phyloP scores from a whole-genome alignment of 768 basidiomycete genomes.

The Trametes sanguinea region DNA sequence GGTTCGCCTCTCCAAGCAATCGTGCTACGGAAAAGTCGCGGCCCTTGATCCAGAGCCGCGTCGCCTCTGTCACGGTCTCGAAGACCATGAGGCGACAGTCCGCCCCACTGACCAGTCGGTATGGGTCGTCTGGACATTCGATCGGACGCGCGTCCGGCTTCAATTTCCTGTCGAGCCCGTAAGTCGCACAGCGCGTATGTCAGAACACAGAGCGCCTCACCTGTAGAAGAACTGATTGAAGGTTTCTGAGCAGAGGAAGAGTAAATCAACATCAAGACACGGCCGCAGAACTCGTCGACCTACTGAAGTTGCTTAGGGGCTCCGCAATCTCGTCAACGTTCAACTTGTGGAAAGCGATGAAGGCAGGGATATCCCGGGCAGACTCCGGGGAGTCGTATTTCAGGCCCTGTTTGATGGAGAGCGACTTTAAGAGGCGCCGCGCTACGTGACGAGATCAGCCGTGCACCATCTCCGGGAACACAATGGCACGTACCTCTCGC shows the following conservation, averaged over 20 bases:
- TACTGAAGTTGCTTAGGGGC: slow-evolving; percentile 82
- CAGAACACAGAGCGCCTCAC: neutral
- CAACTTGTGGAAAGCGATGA: slow-evolving; percentile 89
- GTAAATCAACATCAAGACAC: neutral
- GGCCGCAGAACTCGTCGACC: slow-evolving; percentile 31
- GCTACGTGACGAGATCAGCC: slow-evolving; percentile 42
- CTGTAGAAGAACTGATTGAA: slow-evolving; percentile 92
- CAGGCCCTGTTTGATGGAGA: slow-evolving; percentile 91
- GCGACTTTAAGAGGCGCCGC: slow-evolving; percentile 79
- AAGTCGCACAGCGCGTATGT: neutral
- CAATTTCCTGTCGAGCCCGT: slow-evolving; percentile 61
- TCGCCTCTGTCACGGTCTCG: slow-evolving; percentile 82
- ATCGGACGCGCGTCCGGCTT: slow-evolving; percentile 80
- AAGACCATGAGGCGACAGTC: slow-evolving; percentile 98
- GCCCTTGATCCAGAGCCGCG: slow-evolving; percentile 94
- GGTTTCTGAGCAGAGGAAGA: slow-evolving; percentile 51
- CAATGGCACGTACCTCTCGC: slow-evolving; percentile 58
- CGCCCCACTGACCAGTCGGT: slow-evolving; percentile 82
- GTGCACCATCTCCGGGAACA: neutral
- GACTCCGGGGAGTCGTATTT: slow-evolving; percentile 92
- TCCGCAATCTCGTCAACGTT: slow-evolving; percentile 81
- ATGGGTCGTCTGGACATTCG: slow-evolving; percentile 71
- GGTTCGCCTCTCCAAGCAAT: slow-evolving; percentile 80
- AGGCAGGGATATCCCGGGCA: slow-evolving; percentile 77
- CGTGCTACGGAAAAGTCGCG: slow-evolving; percentile 84